Base-by-base conservation (phyloP, 495 filamentous ascomycete species). In the Cairneyella variabilis region DNA sequence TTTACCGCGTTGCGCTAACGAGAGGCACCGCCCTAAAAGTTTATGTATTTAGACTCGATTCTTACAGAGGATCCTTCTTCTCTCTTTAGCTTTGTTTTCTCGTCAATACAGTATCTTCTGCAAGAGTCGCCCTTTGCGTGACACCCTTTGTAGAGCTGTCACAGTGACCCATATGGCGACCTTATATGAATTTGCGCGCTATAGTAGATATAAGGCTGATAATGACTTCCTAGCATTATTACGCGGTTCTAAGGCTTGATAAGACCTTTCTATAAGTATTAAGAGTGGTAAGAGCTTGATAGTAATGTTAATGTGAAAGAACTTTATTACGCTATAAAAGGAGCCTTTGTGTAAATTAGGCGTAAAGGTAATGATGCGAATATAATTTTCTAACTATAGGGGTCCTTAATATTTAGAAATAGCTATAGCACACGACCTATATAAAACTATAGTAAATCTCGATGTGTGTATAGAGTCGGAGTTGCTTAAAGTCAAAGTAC, bases 401-500 rank as follows among this genome's bases (percentile, higher is more conserved):
- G 16, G 41, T 18, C 16, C 3, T 3, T 7, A 18, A 44, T 44
- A 25, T 11, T 44, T 44, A 44, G 18, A 21, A 25, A 18, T 44
- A 44, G 41, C 17, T 44, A 44, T 21, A 44, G 16, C 4, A 44
- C 18, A 44, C 25, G n/a, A 44, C 41, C 3, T 11, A 61, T 54
- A 54, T 34, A 53, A 48, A 49, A 61, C 25, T 54, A 44, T 61
- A 54, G 44, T 20, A 53, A 51, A 54, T 38, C 12, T 62, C 36
- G 40, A 63, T 49, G 53, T 57, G 28, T 58, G 42, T 51, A 52
- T 18, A 52, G 20, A 28, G 3, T 43, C 43, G 23, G 49, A 28
- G 14, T 12, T 42, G 14, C 23, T 65, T 57, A 53, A 65, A 65
- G 62, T 63, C 53, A 55, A 63, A 61, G 61, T 63, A 62, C 45